Evolutionary conservation across 2,329 filamentous ascomycete genomes (phyloP), one percentile per base, ranked within the genome.

Genomic region (Sclerotinia nivalis): DNA sequence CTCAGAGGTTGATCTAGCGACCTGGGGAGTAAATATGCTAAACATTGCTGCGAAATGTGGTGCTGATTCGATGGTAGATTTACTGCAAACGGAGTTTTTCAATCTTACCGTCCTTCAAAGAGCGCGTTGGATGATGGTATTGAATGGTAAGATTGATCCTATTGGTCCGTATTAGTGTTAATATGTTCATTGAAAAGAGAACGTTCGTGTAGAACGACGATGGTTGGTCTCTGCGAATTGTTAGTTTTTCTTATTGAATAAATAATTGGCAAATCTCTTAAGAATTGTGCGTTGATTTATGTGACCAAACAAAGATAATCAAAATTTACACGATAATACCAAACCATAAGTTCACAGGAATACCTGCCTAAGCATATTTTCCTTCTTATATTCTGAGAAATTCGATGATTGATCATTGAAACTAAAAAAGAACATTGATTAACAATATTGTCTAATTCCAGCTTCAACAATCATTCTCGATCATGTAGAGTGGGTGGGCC

Each of bases 31-130:
- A 25, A 1, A 1, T 4, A 31, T 56, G 7, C 15, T 55, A 4
- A 31, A 9, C 18, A n/a, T 9, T 10, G 34, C n/a, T 40, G 20
- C n/a, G 13, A 2, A 1, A 18, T 15, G 13, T 58, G 60, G 59
- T 13, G 25, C 43, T n/a, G 68, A 66, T n/a, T 66, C 60, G n/a
- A 66, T 59, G 60, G 25, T 13, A 25, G 52, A 66, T 10, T 40
- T 56, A 20, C 25, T 50, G 25, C 49, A 64, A 20, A 18, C 25
- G 20, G 43, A 61, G 10, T 34, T 49, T 47, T 47, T 49, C 25
- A 61, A 61, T 8, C 59, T 47, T 49, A n/a, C 40, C 4, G 8
- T 47, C 13, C 40, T n/a, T 31, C 43, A 61, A 49, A 22, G 43
- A 9, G 59, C 25, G 18, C 25, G 18, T 47, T 61, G 25, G 28